Evolutionary conservation across 208 protist genomes (phyloP).

Genomic region (Trypanosoma cruzi): DNA sequence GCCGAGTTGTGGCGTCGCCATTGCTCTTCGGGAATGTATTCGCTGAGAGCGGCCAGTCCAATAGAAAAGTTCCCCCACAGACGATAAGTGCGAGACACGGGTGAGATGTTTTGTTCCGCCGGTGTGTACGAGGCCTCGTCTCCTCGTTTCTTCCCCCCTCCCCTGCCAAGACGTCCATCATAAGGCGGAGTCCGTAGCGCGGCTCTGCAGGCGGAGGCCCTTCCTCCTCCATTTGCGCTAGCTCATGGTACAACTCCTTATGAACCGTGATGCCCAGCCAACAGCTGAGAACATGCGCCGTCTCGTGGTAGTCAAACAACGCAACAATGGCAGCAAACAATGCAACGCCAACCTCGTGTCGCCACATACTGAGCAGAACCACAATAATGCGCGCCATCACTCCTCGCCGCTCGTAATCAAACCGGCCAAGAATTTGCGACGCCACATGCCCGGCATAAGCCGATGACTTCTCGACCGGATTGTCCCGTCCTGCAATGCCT

Average conservation of each 20-base stretch:
- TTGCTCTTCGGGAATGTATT: not conserved
- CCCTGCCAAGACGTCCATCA: conserved; percentile 54
- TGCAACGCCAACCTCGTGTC: conserved; percentile 18
- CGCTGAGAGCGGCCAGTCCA: conserved; percentile 18
- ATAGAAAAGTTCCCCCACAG: conserved; percentile 34
- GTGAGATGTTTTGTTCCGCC: conserved; percentile 2
- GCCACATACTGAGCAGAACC: conserved; percentile 10
- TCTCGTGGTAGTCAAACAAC: conserved; percentile 13
- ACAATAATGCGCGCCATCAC: conserved; percentile 10
- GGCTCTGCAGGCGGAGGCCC: conserved; percentile 32
- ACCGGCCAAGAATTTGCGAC: conserved; percentile 24
- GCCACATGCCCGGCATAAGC: conserved; percentile 21
- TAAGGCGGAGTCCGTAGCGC: conserved; percentile 42
- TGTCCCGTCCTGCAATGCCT: conserved; percentile 2
- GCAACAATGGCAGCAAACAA: conserved; percentile 15
- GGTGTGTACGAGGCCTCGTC: not conserved
- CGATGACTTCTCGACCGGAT: conserved; percentile 7
- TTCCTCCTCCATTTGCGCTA: conserved; percentile 26
- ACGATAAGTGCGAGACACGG: conserved; percentile 52
- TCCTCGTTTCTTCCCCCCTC: conserved; percentile 11
- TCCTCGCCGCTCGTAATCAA: conserved; percentile 24
- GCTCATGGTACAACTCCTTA: conserved; percentile 11
- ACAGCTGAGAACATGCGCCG: conserved; percentile 6
- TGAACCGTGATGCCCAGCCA: conserved; percentile 15
- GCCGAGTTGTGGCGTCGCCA: not conserved